These are phyloP conservation scores for Sphaerulina musiva DNA, from an alignment of 2,329 filamentous ascomycete species.

Conservation along the genomic window DNA sequence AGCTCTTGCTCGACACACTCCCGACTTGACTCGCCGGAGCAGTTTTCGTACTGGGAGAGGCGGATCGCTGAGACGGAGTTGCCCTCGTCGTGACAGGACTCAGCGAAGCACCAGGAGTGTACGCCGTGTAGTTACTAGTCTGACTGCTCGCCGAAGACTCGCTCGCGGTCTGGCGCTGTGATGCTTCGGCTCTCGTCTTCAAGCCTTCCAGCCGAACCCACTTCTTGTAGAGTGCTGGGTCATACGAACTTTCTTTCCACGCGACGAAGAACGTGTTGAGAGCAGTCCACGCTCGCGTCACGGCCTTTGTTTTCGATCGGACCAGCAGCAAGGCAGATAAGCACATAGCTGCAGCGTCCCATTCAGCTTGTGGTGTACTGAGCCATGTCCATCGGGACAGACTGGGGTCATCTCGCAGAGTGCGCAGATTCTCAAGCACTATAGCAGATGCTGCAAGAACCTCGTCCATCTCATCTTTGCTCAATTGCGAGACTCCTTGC, in stretches of 20 bases:
- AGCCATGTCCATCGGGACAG: constrained; percentile 18
- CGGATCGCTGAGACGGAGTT: neutral
- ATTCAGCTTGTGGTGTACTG: constrained; percentile 12
- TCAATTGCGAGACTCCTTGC: constrained; percentile 6
- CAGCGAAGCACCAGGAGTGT: neutral
- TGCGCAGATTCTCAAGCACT: constrained; percentile 11
- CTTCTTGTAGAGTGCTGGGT: constrained; percentile 12
- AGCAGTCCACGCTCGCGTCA: constrained; percentile 11
- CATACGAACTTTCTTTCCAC: constrained; percentile 13
- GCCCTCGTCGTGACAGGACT: neutral
- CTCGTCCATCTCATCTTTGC: constrained; percentile 12
- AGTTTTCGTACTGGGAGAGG: constrained; percentile 1
- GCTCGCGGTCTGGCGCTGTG: constrained; percentile 3
- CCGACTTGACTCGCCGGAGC: constrained; percentile 1
- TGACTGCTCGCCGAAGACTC: neutral
- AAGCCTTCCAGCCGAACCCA: constrained; percentile 10
- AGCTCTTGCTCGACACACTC: constrained; percentile 9
- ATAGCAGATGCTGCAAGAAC: constrained; percentile 13
- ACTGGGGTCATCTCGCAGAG: constrained; percentile 11
- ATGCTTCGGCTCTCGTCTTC: constrained; percentile 6
- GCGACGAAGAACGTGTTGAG: constrained; percentile 15
- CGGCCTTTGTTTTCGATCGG: constrained; percentile 8
- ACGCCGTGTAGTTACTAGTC: constrained; percentile 1
- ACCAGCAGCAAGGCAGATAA: constrained; percentile 11
- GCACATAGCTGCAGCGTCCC: constrained; percentile 14